Base-by-base conservation (phyloP, 371 early-diverging fungal genomes). In the Mucor mucedo region DNA sequence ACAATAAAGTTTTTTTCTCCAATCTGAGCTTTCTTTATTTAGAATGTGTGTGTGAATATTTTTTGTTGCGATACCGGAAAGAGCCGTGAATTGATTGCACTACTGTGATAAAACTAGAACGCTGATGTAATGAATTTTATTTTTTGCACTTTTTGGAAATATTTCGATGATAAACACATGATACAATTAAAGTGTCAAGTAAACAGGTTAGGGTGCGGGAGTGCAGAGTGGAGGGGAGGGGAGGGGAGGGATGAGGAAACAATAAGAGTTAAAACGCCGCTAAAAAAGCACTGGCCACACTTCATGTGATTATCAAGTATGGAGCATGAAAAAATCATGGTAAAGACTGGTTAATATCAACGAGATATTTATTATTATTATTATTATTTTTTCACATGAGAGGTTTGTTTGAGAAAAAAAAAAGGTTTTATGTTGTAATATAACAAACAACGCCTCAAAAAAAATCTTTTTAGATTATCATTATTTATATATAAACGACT, bases 51-150 rank as follows among this genome's bases (percentile, higher is more conserved):
- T 28, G 49, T 28, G 29, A 48, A 28, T 14, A 50, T 2, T 50
- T 29, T 30, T 49, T 30, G 5, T 9, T 8, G 30, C 30, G 27
- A 50, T 30, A 50, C 28, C 50, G 50, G 50, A 50, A 50, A 50
- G 50, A 50, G 50, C 50, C 50, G 50, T 50, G 50, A 50, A 50
- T 50, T 50, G 50, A 50, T 50, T 50, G 50, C 50, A 50, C 50
- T 50, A 50, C 50, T 29, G 13, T 50, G 50, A 50, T 50, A 28
- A 48, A 27, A 45, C n/a, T 48, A 48, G 7, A 14, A 14, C 10
- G 44, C 13, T 44, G 13, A 16, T n/a, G 44, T 44, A n/a, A 16
- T 44, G 21, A 21, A 21, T 21, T 21, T 0, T 21, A 21, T n/a
- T 47, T 47, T 47, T 21, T 42, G n/a, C 11, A 10, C 10, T 13